Conservation (phyloP, 306 rosid species). For the Urtica urens region DNA sequence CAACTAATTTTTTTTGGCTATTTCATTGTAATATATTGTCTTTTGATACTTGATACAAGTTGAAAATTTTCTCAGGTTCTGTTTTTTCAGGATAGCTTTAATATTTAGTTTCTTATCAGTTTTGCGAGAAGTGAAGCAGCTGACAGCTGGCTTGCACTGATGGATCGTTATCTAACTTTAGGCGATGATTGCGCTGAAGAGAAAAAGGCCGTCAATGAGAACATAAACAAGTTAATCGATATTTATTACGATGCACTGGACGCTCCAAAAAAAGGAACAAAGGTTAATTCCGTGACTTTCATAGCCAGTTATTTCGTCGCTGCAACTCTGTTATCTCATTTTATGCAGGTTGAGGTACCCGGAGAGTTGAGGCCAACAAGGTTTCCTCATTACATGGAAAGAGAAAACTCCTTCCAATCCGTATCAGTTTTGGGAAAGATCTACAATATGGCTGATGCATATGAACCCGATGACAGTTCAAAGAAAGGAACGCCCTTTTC, state of each 20-base stretch:
- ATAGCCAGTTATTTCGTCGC: constrained; percentile 1
- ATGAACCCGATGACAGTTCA: constrained; percentile 23
- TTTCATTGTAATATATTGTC: too few relatives aligned
- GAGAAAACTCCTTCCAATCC: constrained; percentile 28
- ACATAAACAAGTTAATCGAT: constrained; percentile 41
- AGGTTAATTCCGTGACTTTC: constrained; percentile 37
- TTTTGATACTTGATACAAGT: too few relatives aligned
- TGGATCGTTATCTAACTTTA: constrained; percentile 46
- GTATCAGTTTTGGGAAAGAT: constrained; percentile 54
- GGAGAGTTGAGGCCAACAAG: constrained; percentile 19
- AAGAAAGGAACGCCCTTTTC: constrained; percentile 39
- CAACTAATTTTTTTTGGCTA: too few relatives aligned
- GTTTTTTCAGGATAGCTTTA: too few relatives aligned
- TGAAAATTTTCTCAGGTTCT: too few relatives aligned
- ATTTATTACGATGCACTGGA: constrained; percentile 62
- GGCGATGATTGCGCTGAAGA: constrained; percentile 22
- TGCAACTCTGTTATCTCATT: constrained; percentile 1
- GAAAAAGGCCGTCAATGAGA: constrained; percentile 19
- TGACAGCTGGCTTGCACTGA: constrained; percentile 53
- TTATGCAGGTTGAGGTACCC: constrained; percentile 43
- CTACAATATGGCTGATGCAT: constrained; percentile 35
- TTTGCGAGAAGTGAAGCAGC: constrained; percentile 37
- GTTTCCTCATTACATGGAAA: constrained; percentile 67
- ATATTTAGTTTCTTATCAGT: constrained; percentile 27
- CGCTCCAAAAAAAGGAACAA: constrained; percentile 59